phyloP scores from a whole-genome alignment of 345 rosid species.

The Populus tremula region DNA sequence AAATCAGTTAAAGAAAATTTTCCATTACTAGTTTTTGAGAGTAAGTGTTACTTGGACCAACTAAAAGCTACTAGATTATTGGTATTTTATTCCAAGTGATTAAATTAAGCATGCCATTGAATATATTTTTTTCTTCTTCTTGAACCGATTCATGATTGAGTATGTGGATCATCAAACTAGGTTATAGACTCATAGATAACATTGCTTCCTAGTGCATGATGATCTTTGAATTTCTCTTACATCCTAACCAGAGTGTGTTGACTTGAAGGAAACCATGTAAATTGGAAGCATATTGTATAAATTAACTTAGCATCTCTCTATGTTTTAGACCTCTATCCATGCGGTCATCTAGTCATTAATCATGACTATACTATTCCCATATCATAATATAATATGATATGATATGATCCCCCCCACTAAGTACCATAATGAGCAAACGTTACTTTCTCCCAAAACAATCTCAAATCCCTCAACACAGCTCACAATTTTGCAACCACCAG shows the following conservation, averaged over 20 bases:
- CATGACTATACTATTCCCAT: neutral
- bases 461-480: neutral
- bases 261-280: slow-evolving; percentile 3
- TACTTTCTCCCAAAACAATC: neutral
- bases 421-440: neutral
- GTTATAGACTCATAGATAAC: too few relatives aligned
- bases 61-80: too few relatives aligned
- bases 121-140: too few relatives aligned
- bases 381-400: neutral
- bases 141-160: neutral
- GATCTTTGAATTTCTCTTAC: too few relatives aligned
- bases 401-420: slow-evolving; percentile 10
- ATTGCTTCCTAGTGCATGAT: neutral
- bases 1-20: too few relatives aligned
- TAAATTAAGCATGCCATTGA: neutral
- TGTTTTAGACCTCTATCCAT: neutral
- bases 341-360: neutral
- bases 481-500: neutral
- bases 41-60: too few relatives aligned
- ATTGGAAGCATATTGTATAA: neutral
- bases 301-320: neutral
- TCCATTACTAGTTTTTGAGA: too few relatives aligned
- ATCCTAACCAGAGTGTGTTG: neutral
- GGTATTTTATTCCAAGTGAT: neutral
- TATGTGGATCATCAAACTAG: neutral